Percentiles rank a stretch among this genome's conserved stretches.
phyloP scores from a whole-genome alignment of 345 rosid genomes.

The Streptanthus diversifolius region DNA sequence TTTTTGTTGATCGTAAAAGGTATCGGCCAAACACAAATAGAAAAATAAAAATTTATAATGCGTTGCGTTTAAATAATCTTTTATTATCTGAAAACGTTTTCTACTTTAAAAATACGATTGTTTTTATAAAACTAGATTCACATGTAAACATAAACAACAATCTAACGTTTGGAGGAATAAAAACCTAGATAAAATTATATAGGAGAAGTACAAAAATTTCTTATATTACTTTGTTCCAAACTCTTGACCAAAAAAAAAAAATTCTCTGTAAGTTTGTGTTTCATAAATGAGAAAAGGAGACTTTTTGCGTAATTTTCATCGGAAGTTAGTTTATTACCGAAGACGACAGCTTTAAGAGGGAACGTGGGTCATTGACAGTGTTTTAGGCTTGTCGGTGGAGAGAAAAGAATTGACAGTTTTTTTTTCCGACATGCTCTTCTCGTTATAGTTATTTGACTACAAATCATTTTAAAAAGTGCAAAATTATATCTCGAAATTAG shows the following conservation, averaged over 20 bases:
- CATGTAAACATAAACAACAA: background rate
- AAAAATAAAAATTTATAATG: background rate
- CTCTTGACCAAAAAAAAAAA: background rate
- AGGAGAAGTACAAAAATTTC: background rate
- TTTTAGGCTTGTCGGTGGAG: constrained; percentile 33
- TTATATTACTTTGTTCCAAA: background rate
- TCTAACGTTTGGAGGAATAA: background rate
- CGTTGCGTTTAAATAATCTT: background rate
- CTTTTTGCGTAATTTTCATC: background rate
- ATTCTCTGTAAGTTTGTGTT: background rate
- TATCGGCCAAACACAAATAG: background rate
- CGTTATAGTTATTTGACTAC: background rate
- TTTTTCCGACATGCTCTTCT: background rate
- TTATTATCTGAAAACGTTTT: background rate
- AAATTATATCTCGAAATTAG: background rate
- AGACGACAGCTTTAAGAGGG: constrained; percentile 33
- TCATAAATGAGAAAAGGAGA: background rate
- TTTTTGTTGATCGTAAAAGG: background rate
- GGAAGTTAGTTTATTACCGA: constrained; percentile 15
- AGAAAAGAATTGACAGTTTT: background rate
- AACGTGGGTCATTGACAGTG: constrained; percentile 31
- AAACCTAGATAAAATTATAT: background rate
- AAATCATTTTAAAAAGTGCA: background rate
- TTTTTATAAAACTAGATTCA: background rate
- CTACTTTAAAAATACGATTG: background rate